phyloP scores from a whole-genome alignment of 495 filamentous ascomycete genomes.

The Talaromyces wortmannii region DNA sequence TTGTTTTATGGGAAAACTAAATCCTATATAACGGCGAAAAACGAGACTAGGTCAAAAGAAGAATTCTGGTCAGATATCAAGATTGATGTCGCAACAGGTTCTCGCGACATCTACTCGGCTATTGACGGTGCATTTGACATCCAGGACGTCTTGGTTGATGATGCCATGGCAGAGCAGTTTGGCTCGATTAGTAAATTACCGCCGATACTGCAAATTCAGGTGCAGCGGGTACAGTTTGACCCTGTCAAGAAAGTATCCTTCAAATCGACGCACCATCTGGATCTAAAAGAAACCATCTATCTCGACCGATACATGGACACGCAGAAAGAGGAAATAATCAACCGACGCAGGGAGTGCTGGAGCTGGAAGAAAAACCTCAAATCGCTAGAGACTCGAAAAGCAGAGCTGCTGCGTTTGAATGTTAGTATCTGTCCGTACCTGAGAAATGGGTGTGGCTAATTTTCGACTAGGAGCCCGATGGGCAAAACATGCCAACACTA shows the following conservation, averaged over 20 bases:
- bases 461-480: constrained; percentile 23
- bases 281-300: constrained; percentile 70
- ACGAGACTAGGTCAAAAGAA: constrained; percentile 40
- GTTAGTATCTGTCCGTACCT: constrained; percentile 22
- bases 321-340: constrained; percentile 47
- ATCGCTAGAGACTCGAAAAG: constrained; percentile 41
- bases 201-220: constrained; percentile 81
- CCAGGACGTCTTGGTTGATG: constrained; percentile 61
- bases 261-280: constrained; percentile 74
- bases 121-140: constrained; percentile 79
- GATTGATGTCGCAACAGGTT: constrained; percentile 53
- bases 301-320: constrained; percentile 86
- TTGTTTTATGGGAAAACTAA: constrained; percentile 54
- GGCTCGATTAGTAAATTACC: constrained; percentile 70
- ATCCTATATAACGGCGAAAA: constrained; percentile 41
- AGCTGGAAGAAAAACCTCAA: constrained; percentile 60
- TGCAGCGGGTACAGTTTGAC: constrained; percentile 72
- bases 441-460: constrained; percentile 10
- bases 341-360: constrained; percentile 65
- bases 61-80: constrained; percentile 57
- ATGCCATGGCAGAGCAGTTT: constrained; percentile 57
- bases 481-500: constrained; percentile 22
- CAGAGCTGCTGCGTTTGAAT: constrained; percentile 35
- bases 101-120: constrained; percentile 70
- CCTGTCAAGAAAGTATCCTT: constrained; percentile 48